Evolutionary conservation across 2,329 filamentous ascomycete genomes (phyloP), one percentile per base, ranked within the genome.

Genomic region (Hypomyces rosellus): DNA sequence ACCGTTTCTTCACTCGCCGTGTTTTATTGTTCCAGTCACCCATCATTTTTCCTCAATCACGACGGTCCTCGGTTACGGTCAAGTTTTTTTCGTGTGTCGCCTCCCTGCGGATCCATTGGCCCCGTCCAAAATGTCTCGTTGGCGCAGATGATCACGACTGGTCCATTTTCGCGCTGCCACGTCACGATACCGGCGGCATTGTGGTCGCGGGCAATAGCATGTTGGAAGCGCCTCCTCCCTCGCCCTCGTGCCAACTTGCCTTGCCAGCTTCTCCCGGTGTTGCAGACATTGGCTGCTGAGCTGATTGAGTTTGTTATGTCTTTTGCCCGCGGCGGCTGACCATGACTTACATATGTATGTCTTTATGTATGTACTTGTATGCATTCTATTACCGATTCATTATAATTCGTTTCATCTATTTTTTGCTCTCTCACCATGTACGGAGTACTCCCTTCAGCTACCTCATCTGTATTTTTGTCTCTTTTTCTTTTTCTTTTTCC

Each of bases 101-200:
- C 45, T 22, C 37, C 33, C 33, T 42, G 49, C 44, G 36, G 22
- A 40, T 40, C 37, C 34, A 51, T 51, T 51, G 49, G 49, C 33
- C 16, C 49, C 25, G n/a, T 48, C 34, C 40, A 16, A 36, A 16
- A 36, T 41, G 14, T 48, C 47, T 37, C 37, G 41, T 36, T 34
- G 49, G 49, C 37, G 45, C 49, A 51, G 49, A 45, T 51, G 49
- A 51, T 51, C 49, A 51, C 36, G 45, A 38, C 36, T 16, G 36
- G 36, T 16, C 16, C 8, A 9, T 13, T 13, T 46, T 52, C 37
- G 41, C 42, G 46, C 50, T 52, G 50, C 50, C 50, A 52, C 50
- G 50, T 52, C 50, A 52, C 46, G 42, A 42, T 18, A 42, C 12
- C 39, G 39, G 39, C 39, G 39, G n/a, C 39, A 14, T 13, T 42